Percentiles rank a stretch among this genome's conserved stretches.
These are phyloP conservation scores for Neopestalotiopsis clavispora DNA, from an alignment of 2,329 filamentous ascomycete species.

Conservation along the genomic window DNA sequence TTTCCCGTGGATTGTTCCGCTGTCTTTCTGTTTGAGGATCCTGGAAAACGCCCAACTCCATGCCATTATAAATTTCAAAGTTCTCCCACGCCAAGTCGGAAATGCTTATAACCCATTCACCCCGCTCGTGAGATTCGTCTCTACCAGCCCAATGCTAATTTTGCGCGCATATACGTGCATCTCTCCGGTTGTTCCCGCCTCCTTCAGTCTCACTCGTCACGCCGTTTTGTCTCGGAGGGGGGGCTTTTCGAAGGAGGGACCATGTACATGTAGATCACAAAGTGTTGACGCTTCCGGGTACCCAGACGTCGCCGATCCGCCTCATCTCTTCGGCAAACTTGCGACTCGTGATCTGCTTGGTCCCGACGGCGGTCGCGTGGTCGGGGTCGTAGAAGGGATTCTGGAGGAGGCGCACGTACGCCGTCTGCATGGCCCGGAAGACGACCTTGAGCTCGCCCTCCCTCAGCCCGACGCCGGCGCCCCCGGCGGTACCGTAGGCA, in stretches of 20 bases:
- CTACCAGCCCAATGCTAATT: background rate
- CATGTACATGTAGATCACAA: background rate
- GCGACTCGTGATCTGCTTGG: conserved; percentile 77
- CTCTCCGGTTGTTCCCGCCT: background rate
- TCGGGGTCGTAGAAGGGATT: conserved; percentile 96
- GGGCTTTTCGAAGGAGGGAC: background rate
- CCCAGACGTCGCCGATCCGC: conserved; percentile 85
- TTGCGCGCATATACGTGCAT: background rate
- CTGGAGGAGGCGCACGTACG: conserved; percentile 85
- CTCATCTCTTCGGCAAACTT: conserved; percentile 83
- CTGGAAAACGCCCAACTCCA: background rate
- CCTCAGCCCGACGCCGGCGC: conserved; percentile 64
- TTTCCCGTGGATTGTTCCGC: background rate
- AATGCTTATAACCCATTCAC: background rate
- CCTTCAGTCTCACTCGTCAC: background rate
- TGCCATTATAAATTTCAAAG: background rate
- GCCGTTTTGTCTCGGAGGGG: background rate
- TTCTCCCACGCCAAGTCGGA: background rate
- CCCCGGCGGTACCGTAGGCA: conserved; percentile 34
- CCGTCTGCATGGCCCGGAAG: conserved; percentile 90
- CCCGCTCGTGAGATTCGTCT: background rate
- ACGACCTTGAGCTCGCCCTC: conserved; percentile 90
- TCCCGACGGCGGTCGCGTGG: conserved; percentile 65
- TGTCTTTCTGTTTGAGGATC: background rate
- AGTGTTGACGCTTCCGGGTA: conserved; percentile 62